phyloP scores from a whole-genome alignment of 768 basidiomycete species.

The Phlegmacium glaucopus region DNA sequence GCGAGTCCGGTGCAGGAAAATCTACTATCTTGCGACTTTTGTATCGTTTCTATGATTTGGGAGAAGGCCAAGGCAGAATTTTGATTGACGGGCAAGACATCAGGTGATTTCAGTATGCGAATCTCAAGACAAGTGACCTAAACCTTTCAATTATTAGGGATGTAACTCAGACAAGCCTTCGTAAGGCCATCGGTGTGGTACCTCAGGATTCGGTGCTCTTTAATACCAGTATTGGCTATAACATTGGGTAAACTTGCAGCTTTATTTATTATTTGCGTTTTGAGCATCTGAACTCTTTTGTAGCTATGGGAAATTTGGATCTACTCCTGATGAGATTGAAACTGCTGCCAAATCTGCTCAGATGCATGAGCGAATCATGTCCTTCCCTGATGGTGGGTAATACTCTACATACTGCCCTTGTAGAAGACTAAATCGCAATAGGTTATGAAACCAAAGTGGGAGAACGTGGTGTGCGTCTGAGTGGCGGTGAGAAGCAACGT shows the following conservation, averaged over 20 bases:
- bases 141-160: conserved; percentile 41
- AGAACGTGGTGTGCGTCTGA: conserved; percentile 82
- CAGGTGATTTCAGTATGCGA: conserved; percentile 24
- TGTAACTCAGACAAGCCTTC: conserved; percentile 76
- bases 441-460: conserved; percentile 85
- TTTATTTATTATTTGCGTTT: neutral
- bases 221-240: conserved; percentile 68
- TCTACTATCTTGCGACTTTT: conserved; percentile 83
- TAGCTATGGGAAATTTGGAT: conserved; percentile 76
- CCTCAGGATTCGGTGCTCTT: conserved; percentile 82
- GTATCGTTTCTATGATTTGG: conserved; percentile 90
- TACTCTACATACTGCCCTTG: neutral
- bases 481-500: conserved; percentile 88
- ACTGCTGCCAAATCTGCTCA: conserved; percentile 77
- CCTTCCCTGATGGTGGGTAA: conserved; percentile 67
- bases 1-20: conserved; percentile 79
- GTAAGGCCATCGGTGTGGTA: conserved; percentile 84
- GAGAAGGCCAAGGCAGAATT: conserved; percentile 75
- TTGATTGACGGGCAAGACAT: conserved; percentile 86
- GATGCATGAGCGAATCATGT: conserved; percentile 82
- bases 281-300: too few relatives aligned
- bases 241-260: conserved; percentile 50
- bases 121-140: neutral
- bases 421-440: conserved; percentile 10
- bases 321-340: conserved; percentile 71